These are phyloP conservation scores for Acer saccharum DNA, from an alignment of 345 rosid genomes.

Conservation along the genomic window DNA sequence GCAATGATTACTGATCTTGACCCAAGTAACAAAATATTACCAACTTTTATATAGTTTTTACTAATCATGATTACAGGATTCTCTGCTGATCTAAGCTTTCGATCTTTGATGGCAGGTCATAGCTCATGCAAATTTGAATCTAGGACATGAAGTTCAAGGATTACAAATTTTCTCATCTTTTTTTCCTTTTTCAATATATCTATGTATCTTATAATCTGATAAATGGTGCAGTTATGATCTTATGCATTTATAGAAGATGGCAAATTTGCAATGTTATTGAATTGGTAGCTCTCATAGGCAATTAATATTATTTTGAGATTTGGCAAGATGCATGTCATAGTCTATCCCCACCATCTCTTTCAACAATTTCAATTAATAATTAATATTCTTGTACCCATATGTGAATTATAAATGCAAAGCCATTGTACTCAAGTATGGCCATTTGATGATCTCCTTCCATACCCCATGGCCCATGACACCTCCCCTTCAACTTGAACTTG, in stretches of 20 bases:
- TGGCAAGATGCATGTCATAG: too few species aligned
- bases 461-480: too few species aligned
- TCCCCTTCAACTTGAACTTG: too few species aligned
- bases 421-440: background rate
- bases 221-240: background rate
- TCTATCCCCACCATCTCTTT: background rate
- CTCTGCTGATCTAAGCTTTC: background rate
- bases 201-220: background rate
- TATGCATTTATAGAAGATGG: conserved; percentile 14
- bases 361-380: background rate
- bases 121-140: conserved; percentile 35
- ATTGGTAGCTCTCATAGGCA: conserved; percentile 1
- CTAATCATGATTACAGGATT: background rate
- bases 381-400: background rate
- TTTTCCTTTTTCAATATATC: background rate
- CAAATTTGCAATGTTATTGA: background rate
- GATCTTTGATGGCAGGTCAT: conserved; percentile 31
- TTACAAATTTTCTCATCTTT: background rate
- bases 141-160: conserved; percentile 12
- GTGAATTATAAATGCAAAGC: background rate
- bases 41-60: background rate
- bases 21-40: conserved; percentile 43
- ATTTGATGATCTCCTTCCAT: background rate
- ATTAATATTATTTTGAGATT: too few species aligned
- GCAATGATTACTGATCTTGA: conserved; percentile 62